Base-by-base conservation (phyloP, 805 yeast genomes). In the Lachancea kluyveri region DNA sequence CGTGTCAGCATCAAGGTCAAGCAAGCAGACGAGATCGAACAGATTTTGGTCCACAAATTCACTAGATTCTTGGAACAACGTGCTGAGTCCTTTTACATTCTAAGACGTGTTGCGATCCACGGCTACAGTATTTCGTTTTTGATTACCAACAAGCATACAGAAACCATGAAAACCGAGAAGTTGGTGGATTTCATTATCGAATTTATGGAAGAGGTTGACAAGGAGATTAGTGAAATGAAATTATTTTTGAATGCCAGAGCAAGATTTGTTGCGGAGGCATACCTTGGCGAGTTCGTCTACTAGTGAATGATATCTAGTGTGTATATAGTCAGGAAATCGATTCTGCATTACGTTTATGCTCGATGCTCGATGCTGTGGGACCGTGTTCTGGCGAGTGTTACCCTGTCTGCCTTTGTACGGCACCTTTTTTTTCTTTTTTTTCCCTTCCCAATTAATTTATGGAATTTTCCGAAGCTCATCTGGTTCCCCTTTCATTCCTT, bases 181-280 rank as follows among this genome's bases (percentile, higher is more conserved):
- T 72, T 92, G 48, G 95, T 92, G 26, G 98, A 92, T 60, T 92
- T 92, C 59, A 88, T 92, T 46, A 86, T 92, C 46, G 97, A 92
- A 64, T 92, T 92, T 59, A 88, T 92, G 97, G 97, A 92, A 60
- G 98, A 88, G 53, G 98, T 92, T 12, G 98, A 92, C 60, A 90
- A 87, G 65, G 98, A 92, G 61, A 92, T 92, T 53, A 85, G 96
- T 60, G 98, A 92, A 59, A 92, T 92, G 94, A 92, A 92, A 63
- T 71, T 92, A 59, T 92, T 90, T 59, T 73, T 92, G 57, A 92
- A 92, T 54, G 96, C 98, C 9, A 76, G 98, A 55, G 98, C 98
- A 9, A 81, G 98, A 67, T 90, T 86, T 40, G 94, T 87, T 29
- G 98, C 98, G 17, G 98, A 92, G 61, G 90, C 95, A 6, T 90